These are phyloP conservation scores for Globisporangium acanthophoron DNA, from an alignment of 352 stramenopile species.

Conservation along the genomic window DNA sequence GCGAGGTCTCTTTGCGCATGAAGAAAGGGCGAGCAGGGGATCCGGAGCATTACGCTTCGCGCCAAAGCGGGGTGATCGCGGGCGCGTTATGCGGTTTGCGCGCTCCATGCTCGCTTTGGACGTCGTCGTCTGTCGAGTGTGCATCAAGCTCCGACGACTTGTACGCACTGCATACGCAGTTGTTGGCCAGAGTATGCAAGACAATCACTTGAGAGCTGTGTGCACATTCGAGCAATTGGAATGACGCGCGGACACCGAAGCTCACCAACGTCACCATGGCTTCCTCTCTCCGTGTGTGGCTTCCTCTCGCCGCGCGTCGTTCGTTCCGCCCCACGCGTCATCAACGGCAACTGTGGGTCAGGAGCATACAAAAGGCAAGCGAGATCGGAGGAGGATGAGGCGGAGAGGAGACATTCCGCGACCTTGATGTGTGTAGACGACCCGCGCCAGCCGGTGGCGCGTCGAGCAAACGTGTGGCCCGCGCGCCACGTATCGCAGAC, in stretches of 20 bases:
- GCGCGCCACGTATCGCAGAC: not conserved
- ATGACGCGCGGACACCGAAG: not conserved
- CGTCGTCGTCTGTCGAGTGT: not conserved
- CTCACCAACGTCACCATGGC: not conserved
- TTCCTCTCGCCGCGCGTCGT: constrained; percentile 1
- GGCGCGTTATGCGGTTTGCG: not conserved
- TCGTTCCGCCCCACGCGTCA: constrained; percentile 1
- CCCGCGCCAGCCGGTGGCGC: not conserved
- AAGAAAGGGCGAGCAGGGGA: not conserved
- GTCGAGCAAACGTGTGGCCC: not conserved
- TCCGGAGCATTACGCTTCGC: not conserved
- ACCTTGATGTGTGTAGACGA: constrained; percentile 3
- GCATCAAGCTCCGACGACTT: no score
- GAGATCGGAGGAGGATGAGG: not conserved
- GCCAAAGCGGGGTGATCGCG: not conserved
- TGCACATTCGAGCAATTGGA: no score
- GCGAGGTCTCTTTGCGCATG: not conserved
- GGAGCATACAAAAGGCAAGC: not conserved
- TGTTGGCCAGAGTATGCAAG: no score
- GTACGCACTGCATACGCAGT: no score
- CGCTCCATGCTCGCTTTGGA: no score
- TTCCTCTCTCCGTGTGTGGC: not conserved
- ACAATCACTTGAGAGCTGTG: no score
- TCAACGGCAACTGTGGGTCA: not conserved
- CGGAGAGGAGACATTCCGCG: not conserved